Conservation (phyloP, 2,329 filamentous ascomycete genomes). For the Venturiaceae sp. region DNA sequence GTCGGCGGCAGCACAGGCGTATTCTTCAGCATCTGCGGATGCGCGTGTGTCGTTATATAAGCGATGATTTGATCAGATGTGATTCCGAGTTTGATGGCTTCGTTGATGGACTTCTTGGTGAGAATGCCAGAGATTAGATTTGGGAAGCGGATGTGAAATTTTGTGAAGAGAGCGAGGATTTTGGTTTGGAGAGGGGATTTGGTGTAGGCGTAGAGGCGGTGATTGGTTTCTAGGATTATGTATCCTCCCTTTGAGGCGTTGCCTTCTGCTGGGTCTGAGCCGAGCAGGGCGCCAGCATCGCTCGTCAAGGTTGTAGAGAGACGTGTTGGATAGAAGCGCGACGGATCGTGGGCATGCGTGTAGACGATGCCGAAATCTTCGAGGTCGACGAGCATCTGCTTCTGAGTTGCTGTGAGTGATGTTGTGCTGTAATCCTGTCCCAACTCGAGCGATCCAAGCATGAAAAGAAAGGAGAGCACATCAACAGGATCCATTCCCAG, state of each 20-base stretch:
- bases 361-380: constrained; percentile 91
- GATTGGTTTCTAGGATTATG: constrained; percentile 97
- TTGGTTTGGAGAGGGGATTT: constrained; percentile 89
- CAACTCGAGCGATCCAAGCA: constrained; percentile 85
- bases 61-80: constrained; percentile 91
- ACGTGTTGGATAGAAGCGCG: constrained; percentile 75
- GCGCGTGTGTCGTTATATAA: constrained; percentile 85
- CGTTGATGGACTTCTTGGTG: constrained; percentile 77
- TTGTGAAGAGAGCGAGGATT: constrained; percentile 81
- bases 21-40: constrained; percentile 80
- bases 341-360: constrained; percentile 33
- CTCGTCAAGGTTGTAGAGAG: constrained; percentile 87
- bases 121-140: constrained; percentile 91
- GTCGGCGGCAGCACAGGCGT: constrained; percentile 81
- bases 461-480: constrained; percentile 91
- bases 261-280: constrained; percentile 14
- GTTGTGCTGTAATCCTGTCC: constrained; percentile 84
- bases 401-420: constrained; percentile 70
- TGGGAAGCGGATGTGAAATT: constrained; percentile 81
- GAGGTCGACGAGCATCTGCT: constrained; percentile 82
- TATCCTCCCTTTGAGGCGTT: constrained; percentile 48
- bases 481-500: constrained; percentile 80
- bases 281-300: constrained; percentile 59
- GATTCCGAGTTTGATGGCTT: constrained; percentile 83
- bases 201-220: constrained; percentile 94